Conservation (phyloP, 768 basidiomycete species). For the Russula earlei region DNA sequence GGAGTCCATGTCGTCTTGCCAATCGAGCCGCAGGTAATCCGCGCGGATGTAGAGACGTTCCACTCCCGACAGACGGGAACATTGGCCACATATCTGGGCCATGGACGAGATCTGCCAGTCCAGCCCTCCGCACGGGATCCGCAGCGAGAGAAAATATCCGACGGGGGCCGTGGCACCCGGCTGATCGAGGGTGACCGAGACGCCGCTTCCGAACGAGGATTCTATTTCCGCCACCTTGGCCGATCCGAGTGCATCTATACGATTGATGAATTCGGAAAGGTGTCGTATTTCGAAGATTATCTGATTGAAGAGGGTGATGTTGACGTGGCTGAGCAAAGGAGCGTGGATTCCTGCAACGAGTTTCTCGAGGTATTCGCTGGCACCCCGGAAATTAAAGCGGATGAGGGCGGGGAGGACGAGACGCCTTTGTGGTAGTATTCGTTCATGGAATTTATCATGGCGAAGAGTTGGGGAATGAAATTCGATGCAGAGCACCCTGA, state of each 20-base stretch:
- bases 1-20: not conserved
- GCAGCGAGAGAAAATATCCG: not conserved
- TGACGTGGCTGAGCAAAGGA: not conserved
- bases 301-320: not conserved
- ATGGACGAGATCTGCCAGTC: constrained; percentile 2
- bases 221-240: not conserved
- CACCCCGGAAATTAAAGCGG: not conserved
- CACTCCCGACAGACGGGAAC: not conserved
- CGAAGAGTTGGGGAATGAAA: not conserved
- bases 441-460: not conserved
- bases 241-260: not conserved
- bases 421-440: not conserved
- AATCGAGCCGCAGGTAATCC: not conserved
- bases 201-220: not conserved
- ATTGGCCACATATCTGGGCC: not conserved
- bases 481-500: not conserved
- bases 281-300: not conserved
- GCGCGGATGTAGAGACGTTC: not conserved
- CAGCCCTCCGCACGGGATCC: not conserved
- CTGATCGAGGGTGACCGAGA: not conserved
- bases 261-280: not conserved
- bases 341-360: not conserved
- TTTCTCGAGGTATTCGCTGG: not conserved
- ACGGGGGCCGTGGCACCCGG: not conserved
- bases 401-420: not conserved